Evolutionary conservation across 352 stramenopile species (phyloP), one percentile per base, ranked within the genome.

Genomic region (Halophytophthora batemanensis): DNA sequence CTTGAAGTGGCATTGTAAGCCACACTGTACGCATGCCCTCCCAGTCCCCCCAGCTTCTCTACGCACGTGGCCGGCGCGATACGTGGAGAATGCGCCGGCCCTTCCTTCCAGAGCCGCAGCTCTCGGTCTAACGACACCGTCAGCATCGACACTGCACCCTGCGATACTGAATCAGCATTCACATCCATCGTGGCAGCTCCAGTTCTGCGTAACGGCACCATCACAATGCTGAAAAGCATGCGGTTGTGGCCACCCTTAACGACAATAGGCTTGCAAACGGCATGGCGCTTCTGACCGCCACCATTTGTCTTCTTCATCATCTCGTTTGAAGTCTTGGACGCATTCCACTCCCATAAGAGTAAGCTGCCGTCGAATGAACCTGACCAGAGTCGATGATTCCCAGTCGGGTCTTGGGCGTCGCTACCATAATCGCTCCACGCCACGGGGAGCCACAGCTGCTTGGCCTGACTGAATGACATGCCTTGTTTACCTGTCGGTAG

Each of bases 361-460:
- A 92, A 38, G 46, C 77, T 84, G 11, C 82, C 82, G 43, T 85
- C 77, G 22, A 84, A 84, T 10, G 78, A 90, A 0, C 82, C 81
- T 15, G 78, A 89, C 71, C 77, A 87, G 12, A 92, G 64, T 3
- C 64, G 63, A 33, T 71, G 50, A 2, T 60, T 65, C 10, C n/a
- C 35, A 6, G 21, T 13, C 12, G 15, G 5, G n/a, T 56, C 42
- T 14, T 14, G 3, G 6, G 3, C 42, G 17, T 42, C 47, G 0
- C 38, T 12, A 13, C 11, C 38, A 13, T 21, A 50, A 12, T 52
- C 51, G 41, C 61, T 78, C 82, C 82, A 92, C 14, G 73, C 69
- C n/a, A 88, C 57, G 6, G 78, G 78, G 11, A 92, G 46, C 82
- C 82, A 92, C 12, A 92, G 60, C 1, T 84, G 77, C 29, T 83